Evolutionary conservation across 2,329 filamentous ascomycete species (phyloP), one percentile per base, ranked within the genome.

Genomic region (Tolypocladium tropicale): DNA sequence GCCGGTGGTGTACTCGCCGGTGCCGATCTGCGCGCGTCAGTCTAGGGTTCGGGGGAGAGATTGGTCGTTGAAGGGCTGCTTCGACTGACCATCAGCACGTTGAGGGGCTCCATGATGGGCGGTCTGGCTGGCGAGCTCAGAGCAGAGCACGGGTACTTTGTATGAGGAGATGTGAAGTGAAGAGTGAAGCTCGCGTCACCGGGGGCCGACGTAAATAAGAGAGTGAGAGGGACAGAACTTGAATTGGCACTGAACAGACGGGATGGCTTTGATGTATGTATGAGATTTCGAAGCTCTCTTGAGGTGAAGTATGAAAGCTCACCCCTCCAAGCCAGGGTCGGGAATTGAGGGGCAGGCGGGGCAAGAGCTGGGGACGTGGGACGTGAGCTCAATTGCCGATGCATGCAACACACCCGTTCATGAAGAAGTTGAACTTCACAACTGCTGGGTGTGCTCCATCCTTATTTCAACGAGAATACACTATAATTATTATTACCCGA

Each of bases 1-100:
- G 57, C 92, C 92, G 48, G 93, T 96, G 65, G 93, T 96, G 79
- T 96, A 96, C 80, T 96, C 92, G 67, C 92, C 93, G 12, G 92
- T 96, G 61, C 92, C 92, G 57, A 96, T 83, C 88, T 86, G 58
- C 25, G 33, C 33, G 50, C 63, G 54, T 61, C 54, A 61, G 56
- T 9, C 1, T 16, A 2, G 14, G 10, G 43, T 51, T 53, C 39
- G 25, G 10, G 7, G 7, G n/a, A 11, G 37, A 12, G n/a, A 12
- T 28, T n/a, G 21, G 9, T 9, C 39, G 25, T 18, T 21, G 25
- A 43, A 7, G 28, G 23, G 2, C 23, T n/a, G 28, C 46, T 4
- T 11, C n/a, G 2, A 66, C 76, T 67, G 65, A 84, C 84, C 84
- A 88, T 88, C 68, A 88, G 76, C 62, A 88, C 84, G 63, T 82